Evolutionary conservation across 139 green algal species (phyloP), one percentile per base, ranked within the genome.

Genomic region (Chlamydomonas urium): DNA sequence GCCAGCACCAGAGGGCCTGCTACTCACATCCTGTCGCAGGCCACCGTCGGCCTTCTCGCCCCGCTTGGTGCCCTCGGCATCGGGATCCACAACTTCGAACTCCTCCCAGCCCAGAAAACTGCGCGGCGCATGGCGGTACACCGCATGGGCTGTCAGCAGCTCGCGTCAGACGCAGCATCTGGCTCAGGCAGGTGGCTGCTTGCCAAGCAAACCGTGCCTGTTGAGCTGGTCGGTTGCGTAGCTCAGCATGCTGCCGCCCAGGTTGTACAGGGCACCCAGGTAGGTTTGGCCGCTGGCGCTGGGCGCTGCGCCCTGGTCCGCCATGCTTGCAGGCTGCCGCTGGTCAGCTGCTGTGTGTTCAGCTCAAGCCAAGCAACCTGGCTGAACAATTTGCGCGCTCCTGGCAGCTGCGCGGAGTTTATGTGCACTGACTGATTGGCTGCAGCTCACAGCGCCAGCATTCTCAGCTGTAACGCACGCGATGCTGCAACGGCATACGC

Each of bases 21-120:
- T 26, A 66, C 72, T 37, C 26, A 83, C 78, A 38, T 79, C 68
- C 31, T 77, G 50, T 4, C 75, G 35, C 31, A 83, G 28, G 24
- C 78, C 78, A 10, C 35, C 69, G 26, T 65, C 68, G 0, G 38
- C n/a, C 1, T 66, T 34, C 0, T 66, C 65, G n/a, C 35, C 14
- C 1, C 69, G 74, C 37, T 80, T 80, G 38, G 71, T 74, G 31
- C 75, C 75, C 58, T 81, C 74, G 1, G 75, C 71, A 53, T 85
- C 71, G 37, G 79, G 79, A 33, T 85, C 71, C 0, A 85, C 71
- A 8, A 85, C 71, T 1, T 81, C 71, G 8, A 85, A 56, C 23
- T 85, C 79, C 67, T 85, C 79, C 59, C 60, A 81, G 24, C 79
- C 79, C 57, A 85, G 75, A 2, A 81, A 69, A 56, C n/a, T n/a